These are phyloP conservation scores for Ocimum tenuiflorum DNA, from an alignment of 257 asterid species.

Conservation along the genomic window DNA sequence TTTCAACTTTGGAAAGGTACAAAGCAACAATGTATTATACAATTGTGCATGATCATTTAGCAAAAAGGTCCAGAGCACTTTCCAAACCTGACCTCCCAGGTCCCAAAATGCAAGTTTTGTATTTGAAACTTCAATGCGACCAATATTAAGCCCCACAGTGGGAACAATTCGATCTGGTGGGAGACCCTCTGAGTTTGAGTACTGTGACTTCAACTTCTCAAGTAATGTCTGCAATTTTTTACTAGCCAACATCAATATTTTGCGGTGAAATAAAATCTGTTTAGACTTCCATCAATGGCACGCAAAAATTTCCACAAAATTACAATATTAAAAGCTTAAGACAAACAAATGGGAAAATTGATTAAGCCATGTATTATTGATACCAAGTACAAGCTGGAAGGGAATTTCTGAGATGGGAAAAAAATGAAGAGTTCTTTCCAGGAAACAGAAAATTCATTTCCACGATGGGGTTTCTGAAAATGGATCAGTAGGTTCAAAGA, in stretches of 20 bases:
- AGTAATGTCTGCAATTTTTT: slow-evolving; percentile 52
- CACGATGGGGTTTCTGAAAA: background rate
- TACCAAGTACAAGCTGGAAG: background rate
- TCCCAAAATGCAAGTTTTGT: slow-evolving; percentile 86
- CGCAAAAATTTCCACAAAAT: background rate
- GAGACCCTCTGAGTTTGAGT: slow-evolving; percentile 73
- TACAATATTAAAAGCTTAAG: background rate
- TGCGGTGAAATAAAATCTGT: background rate
- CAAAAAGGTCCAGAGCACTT: slow-evolving; percentile 11
- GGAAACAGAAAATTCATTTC: background rate
- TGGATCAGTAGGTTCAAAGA: too few relatives aligned
- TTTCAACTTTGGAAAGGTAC: background rate
- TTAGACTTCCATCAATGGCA: background rate
- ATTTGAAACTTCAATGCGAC: slow-evolving; percentile 69
- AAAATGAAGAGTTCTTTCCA: background rate
- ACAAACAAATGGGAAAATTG: background rate
- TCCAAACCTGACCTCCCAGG: slow-evolving; percentile 93
- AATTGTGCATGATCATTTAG: background rate
- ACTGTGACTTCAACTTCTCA: slow-evolving; percentile 77
- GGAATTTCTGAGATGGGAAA: background rate
- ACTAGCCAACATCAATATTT: background rate
- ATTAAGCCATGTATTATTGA: background rate
- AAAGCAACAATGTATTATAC: background rate
- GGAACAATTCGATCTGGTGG: slow-evolving; percentile 94
- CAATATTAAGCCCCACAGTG: slow-evolving; percentile 87